Conservation (phyloP, 768 basidiomycete genomes). For the Crucibulum laeve region DNA sequence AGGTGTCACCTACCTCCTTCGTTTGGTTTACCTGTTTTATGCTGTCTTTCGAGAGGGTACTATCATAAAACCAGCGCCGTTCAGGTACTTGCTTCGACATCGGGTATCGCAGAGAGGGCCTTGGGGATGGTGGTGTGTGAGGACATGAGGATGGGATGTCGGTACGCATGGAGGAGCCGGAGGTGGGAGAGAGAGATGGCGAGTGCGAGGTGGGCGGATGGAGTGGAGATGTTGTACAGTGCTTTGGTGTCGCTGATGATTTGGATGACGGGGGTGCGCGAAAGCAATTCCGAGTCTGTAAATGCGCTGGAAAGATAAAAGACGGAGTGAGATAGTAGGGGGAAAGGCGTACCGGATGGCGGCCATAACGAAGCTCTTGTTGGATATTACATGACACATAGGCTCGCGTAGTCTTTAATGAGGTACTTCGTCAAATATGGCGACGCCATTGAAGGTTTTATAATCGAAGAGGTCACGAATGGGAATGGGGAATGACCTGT, state of each 20-base stretch:
- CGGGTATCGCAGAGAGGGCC: slow-evolving; percentile 42
- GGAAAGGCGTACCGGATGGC: slow-evolving; percentile 75
- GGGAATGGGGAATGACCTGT: slow-evolving; percentile 68
- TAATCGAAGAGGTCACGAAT: slow-evolving; percentile 73
- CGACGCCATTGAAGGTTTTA: slow-evolving; percentile 81
- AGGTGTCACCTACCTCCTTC: slow-evolving; percentile 49
- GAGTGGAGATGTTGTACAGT: slow-evolving; percentile 93
- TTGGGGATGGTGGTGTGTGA: slow-evolving; percentile 55
- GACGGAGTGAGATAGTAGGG: neutral
- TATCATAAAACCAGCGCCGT: slow-evolving; percentile 88
- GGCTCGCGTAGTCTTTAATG: slow-evolving; percentile 76
- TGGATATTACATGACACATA: slow-evolving; percentile 94
- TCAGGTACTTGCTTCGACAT: slow-evolving; percentile 67
- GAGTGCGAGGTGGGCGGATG: slow-evolving; percentile 79
- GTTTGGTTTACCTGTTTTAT: too few relatives aligned
- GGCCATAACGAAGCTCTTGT: slow-evolving; percentile 94
- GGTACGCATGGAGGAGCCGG: slow-evolving; percentile 57
- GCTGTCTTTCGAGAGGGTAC: slow-evolving; percentile 10
- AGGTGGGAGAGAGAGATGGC: slow-evolving; percentile 68
- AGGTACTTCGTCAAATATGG: slow-evolving; percentile 91
- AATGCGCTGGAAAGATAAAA: neutral
- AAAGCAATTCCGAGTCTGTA: slow-evolving; percentile 83
- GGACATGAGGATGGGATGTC: slow-evolving; percentile 56
- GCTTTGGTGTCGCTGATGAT: slow-evolving; percentile 94
- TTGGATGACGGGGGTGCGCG: slow-evolving; percentile 87